These are phyloP conservation scores for Nicotiana otophora DNA, from an alignment of 257 asterid species.

Conservation along the genomic window DNA sequence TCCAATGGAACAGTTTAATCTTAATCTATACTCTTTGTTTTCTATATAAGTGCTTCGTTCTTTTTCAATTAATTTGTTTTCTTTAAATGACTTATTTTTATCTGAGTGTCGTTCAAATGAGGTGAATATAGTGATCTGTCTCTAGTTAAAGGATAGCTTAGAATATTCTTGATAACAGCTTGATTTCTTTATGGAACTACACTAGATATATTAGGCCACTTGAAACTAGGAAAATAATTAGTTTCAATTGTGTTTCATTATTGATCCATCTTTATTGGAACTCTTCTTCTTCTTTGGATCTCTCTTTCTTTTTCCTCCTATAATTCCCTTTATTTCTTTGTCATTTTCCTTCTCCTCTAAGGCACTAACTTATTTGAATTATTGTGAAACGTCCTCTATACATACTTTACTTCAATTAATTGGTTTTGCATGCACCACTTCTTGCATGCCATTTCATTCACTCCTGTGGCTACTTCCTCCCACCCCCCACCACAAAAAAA, in stretches of 20 bases:
- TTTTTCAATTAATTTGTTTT: neutral
- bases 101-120: neutral
- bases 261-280: neutral
- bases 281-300: neutral
- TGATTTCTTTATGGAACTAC: neutral
- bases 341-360: slow-evolving; percentile 2
- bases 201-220: neutral
- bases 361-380: slow-evolving; percentile 2
- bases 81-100: neutral
- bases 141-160: neutral
- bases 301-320: neutral
- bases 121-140: neutral
- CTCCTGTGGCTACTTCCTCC: neutral
- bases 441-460: neutral
- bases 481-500: neutral
- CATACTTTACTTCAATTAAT: neutral
- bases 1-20: neutral
- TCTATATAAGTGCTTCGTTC: neutral
- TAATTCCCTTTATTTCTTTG: neutral
- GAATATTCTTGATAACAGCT: neutral
- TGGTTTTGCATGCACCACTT: neutral
- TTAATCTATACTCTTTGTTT: neutral
- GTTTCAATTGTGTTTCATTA: neutral
- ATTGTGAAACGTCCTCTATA: neutral
- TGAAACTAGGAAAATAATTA: neutral